Evolutionary conservation across 345 rosid species (phyloP), one percentile per base, ranked within the genome.

Genomic region (Salix brachista): DNA sequence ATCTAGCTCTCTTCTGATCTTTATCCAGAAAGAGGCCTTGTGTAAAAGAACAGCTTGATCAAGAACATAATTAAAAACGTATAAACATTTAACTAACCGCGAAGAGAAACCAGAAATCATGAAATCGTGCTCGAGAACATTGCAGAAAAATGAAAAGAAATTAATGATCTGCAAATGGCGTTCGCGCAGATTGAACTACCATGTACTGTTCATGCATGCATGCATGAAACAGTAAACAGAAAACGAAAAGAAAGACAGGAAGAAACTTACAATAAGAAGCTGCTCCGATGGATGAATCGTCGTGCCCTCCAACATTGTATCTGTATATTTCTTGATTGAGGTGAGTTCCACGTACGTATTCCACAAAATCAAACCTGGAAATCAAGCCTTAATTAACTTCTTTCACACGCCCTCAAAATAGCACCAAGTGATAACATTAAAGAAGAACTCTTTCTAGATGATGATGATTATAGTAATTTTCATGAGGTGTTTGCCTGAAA

Each of bases 231-330:
- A 23, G 21, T 8, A 52, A 75, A 21, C 41, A 28, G 11, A 67
- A 64, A 21, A 21, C 17, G 5, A 34, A 34, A 14, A 36, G 18
- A 28, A 42, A 13, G 3, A 30, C 61, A 26, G 39, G 32, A 67
- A 58, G 76, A 67, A 76, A 56, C 83, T 80, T 81, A 86, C 86
- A 58, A 83, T 80, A 3, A 77, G 77, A 67, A 80, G 83, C 61
- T 86, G 89, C 42, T 84, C 81, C 30, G 75, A 80, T 17, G 80
- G 87, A 77, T 76, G 84, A 78, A 85, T 72, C 76, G 80, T 72
- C 76, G 80, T 75, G 84, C 83, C 83, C 70, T 81, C 84, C 88
- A 88, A 84, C 91, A 84, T 88, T 61, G 23, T 84, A 41, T 17
- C 46, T 30, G 8, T 46, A n/a, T 28, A 41, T 28, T 32, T 69